Base-by-base conservation (phyloP, 2,329 filamentous ascomycete genomes). In the Trichoderma aggressivum region DNA sequence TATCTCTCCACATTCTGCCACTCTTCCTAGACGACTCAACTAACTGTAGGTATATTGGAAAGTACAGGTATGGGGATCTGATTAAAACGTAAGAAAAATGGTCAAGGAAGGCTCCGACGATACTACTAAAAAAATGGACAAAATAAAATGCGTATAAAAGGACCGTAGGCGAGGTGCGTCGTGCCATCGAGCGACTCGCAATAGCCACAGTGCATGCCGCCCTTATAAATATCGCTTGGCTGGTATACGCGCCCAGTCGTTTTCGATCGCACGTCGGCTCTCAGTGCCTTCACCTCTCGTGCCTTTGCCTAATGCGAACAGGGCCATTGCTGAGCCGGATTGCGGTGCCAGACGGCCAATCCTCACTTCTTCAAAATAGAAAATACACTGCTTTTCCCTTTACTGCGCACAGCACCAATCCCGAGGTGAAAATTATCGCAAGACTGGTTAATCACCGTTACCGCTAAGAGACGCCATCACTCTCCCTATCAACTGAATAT, bases 1-100 rank as follows among this genome's bases (percentile, higher is more conserved):
- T 68, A 30, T 66, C 60, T 47, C 28, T 61, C 56, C 50, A 53
- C 70, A 70, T 61, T 69, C 39, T 43, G 59, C 55, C 28, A 65
- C 72, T 71, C 62, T 71, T 56, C 53, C 60, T 53, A 36, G 71
- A 68, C 74, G 75, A 76, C 74, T 73, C 77, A 78, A 76, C 73
- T 77, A 79, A 77, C 74, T 76, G 75, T 77, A 73, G 70, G 66
- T 72, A 75, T 76, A 77, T 75, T 76, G 74, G 75, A 70, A 78
- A 78, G 75, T 73, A 73, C 74, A 77, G 78, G 77, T 75, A 78
- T 77, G 77, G 76, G 78, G 77, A 74, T 78, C 76, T 77, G 76
- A 82, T 82, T 82, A 80, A 81, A 80, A 76, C 77, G 75, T 81
- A 76, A 78, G 74, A 78, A 80, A 53, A 79, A 80, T 78, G 74